phyloP scores from a whole-genome alignment of 1,139 yeast species.

The Chernovozyma sophiae-reginae region DNA sequence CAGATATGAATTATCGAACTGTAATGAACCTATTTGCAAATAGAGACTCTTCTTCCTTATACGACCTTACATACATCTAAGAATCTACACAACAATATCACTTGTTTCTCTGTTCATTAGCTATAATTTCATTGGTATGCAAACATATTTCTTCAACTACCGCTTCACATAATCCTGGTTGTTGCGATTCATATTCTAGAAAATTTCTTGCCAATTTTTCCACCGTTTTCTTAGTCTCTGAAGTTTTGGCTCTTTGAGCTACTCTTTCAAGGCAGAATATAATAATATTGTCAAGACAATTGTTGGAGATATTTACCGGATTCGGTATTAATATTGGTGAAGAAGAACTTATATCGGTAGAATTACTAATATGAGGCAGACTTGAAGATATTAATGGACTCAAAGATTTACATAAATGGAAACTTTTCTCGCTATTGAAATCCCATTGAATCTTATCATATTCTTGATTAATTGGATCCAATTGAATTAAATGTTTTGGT shows the following conservation, averaged over 20 bases:
- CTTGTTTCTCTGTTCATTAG: background rate
- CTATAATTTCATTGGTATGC: constrained; percentile 1
- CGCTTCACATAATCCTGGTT: constrained; percentile 63
- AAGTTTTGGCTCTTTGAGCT: constrained; percentile 44
- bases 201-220: constrained; percentile 34
- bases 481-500: constrained; percentile 22
- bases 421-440: constrained; percentile 13
- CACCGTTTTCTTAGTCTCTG: constrained; percentile 44
- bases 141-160: constrained; percentile 52
- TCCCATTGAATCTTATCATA: constrained; percentile 16
- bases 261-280: constrained; percentile 40
- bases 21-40: no score
- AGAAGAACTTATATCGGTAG: constrained; percentile 1
- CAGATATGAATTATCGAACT: no score
- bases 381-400: constrained; percentile 2
- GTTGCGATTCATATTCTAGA: constrained; percentile 42
- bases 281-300: constrained; percentile 31
- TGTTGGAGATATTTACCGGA: constrained; percentile 7
- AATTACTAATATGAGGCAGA: constrained; percentile 2
- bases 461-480: background rate
- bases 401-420: constrained; percentile 2
- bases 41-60: no score
- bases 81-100: background rate
- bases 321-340: background rate
- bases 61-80: no score